Evolutionary conservation across 306 rosid genomes (phyloP), one percentile per base, ranked within the genome.

Genomic region (Cucurbita ficifolia): DNA sequence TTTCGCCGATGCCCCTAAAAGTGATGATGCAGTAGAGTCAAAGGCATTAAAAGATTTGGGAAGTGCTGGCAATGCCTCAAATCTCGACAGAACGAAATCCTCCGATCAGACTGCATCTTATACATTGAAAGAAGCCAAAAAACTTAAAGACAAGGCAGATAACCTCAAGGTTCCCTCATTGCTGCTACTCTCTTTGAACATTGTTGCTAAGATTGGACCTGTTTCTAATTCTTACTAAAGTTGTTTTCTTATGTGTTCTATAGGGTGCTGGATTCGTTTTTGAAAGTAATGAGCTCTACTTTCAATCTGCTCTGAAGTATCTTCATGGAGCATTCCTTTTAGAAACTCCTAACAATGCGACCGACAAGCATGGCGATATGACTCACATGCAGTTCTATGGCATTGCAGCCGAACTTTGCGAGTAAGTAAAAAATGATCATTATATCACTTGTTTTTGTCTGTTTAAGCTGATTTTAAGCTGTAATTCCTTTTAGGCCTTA

Each of bases 281-380:
- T n/a, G 96, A 90, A 83, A 90, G 98, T 77, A 84, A 80, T 12
- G 96, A 83, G 84, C 88, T 90, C 73, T 92, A 85, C 83, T 88
- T 90, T 76, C 83, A 92, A 77, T 90, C 98, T 81, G 96, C 92
- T 83, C 82, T 90, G 77, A 87, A 88, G 86, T 92, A 85, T 92
- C 87, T 92, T 79, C 96, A 82, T 56, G 96, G 89, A 76, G 92
- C 96, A 40, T 81, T 74, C 19, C 86, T 86, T 77, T 79, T 87
- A 56, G 96, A 92, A 80, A 76, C 75, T 75, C 76, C 77, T 76
- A 71, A 81, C 62, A 79, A 58, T 76, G 92, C 83, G 76, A 80
- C 72, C 84, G 83, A 81, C 79, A 88, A 81, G 83, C 79, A 79
- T 51, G 87, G 81, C 76, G 96, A 90, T 73, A 76, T 75, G 86